Conservation (phyloP, 1,284 basidiomycete species). For the Apiotrichum porosum region DNA sequence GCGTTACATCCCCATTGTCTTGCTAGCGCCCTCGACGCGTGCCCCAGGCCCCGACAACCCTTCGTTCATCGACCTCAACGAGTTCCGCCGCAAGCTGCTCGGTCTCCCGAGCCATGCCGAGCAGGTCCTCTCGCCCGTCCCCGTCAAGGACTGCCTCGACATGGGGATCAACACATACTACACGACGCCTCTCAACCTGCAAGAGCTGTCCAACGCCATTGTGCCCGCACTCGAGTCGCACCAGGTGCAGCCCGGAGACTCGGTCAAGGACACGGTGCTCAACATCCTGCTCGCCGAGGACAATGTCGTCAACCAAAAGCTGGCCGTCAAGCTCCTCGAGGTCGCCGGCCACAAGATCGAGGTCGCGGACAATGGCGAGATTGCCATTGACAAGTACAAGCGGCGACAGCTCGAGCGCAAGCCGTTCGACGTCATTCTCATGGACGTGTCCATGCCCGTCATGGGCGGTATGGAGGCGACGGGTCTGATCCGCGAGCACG, state of each 20-base stretch:
- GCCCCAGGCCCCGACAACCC: slow-evolving; percentile 36
- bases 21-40: slow-evolving; percentile 64
- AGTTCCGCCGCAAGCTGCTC: slow-evolving; percentile 37
- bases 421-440: slow-evolving; percentile 85
- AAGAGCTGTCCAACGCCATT: slow-evolving; percentile 87
- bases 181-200: slow-evolving; percentile 81
- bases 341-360: slow-evolving; percentile 94
- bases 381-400: slow-evolving; percentile 48
- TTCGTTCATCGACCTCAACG: slow-evolving; percentile 45
- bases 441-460: slow-evolving; percentile 98
- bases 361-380: slow-evolving; percentile 93
- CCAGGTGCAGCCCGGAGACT: slow-evolving; percentile 71
- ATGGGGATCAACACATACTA: slow-evolving; percentile 49
- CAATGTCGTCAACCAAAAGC: slow-evolving; percentile 88
- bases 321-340: slow-evolving; percentile 95
- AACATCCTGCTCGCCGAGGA: slow-evolving; percentile 97
- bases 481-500: slow-evolving; percentile 58
- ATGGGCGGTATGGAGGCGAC: slow-evolving; percentile 58
- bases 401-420: slow-evolving; percentile 44
- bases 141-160: slow-evolving; percentile 49
- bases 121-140: slow-evolving; percentile 44
- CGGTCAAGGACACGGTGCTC: slow-evolving; percentile 78
- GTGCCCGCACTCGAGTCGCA: slow-evolving; percentile 92
- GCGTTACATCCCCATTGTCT: slow-evolving; percentile 92
- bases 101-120: slow-evolving; percentile 39